Base-by-base conservation (phyloP, 352 stramenopile genomes). In the Phytopythium vexans region DNA sequence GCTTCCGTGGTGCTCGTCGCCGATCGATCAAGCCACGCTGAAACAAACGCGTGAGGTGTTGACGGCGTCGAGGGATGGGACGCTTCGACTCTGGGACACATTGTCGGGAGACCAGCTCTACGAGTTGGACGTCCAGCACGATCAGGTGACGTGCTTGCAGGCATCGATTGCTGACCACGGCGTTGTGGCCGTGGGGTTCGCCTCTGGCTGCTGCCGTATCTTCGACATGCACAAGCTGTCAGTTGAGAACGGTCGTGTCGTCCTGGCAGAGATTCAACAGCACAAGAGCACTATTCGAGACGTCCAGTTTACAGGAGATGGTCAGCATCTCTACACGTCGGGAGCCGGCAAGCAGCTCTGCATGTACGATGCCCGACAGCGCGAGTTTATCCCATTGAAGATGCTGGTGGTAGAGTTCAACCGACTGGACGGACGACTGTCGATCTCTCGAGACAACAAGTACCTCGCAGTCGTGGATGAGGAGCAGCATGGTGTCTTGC, bases 81-180 rank as follows among this genome's bases (percentile, higher is more conserved):
- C 87, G 2, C 56, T 97, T 5, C 82, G 88, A 10, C 79, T 97
- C 32, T 97, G 91, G 91, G 68, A 89, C 34, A 54, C 76, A 3
- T 35, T 16, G 0, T 81, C 67, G 0, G 88, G 79, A 2, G 59
- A 74, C 9, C 89, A 97, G 54, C 60, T 74, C 8, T 94, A 88
- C 60, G 89, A 97, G 49, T 96, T 97, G 51, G 70, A 83, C 32
- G 77, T 88, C 6, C 62, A 87, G 41, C 61, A 82, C 9, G 82
- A 95, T 39, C 49, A 35, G 0, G 75, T 89, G n/a, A 84, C 76
- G 5, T 86, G 70, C 34, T 16, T 95, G 12, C 64, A 66, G 10
- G 78, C 75, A n/a, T 78, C 75, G 3, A 72, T 71, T 2, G 38
- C 54, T 0, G 46, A 68, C 8, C 45, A 60, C 33, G 70, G 71